phyloP scores from a whole-genome alignment of 2,329 filamentous ascomycete genomes.

The Sordariomycetes sp. region DNA sequence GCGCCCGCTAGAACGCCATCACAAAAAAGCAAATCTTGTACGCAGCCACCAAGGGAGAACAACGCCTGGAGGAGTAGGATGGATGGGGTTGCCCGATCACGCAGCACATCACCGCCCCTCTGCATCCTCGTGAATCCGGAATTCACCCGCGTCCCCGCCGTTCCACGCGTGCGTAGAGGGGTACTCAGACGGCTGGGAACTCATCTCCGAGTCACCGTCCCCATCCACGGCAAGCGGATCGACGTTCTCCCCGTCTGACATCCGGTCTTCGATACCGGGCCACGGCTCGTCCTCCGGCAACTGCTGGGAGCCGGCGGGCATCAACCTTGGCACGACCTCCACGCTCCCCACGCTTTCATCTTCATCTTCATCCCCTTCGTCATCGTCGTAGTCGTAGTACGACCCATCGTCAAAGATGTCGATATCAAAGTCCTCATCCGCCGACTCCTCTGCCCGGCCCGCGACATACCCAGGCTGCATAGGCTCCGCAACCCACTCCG shows the following conservation, averaged over 20 bases:
- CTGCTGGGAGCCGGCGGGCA: conserved; percentile 7
- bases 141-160: conserved; percentile 13
- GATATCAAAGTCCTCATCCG: conserved; percentile 14
- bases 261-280: conserved; percentile 40
- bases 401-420: conserved; percentile 16
- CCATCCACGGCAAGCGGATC: conserved; percentile 24
- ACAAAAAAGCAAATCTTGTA: background rate
- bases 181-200: conserved; percentile 43
- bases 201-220: conserved; percentile 22
- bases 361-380: conserved; percentile 12
- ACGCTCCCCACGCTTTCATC: conserved; percentile 10
- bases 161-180: conserved; percentile 35
- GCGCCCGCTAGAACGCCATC: background rate
- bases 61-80: background rate
- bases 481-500: conserved; percentile 15
- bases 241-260: conserved; percentile 36
- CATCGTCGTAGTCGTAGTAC: conserved; percentile 19
- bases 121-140: conserved; percentile 26
- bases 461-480: conserved; percentile 12
- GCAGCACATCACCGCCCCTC: background rate
- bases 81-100: background rate
- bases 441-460: background rate
- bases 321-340: conserved; percentile 13
- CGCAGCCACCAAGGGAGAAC: background rate
- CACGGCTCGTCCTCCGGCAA: conserved; percentile 41